A percentile compares a stretch with the other conserved stretches of the same genome.
phyloP scores from a whole-genome alignment of 2,329 filamentous ascomycete species.

The Aspergillus felis region DNA sequence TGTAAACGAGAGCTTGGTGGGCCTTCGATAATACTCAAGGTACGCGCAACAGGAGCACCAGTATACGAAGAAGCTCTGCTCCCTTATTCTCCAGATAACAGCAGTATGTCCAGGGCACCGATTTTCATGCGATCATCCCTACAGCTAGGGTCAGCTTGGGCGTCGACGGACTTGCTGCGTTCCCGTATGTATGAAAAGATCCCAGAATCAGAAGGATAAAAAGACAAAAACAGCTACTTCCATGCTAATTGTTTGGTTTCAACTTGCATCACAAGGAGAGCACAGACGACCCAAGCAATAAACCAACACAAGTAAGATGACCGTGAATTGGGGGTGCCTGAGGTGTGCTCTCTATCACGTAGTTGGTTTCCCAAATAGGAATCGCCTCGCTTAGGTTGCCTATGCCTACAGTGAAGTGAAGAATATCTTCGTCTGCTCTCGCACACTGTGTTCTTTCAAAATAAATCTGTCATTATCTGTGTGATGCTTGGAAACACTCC shows the following conservation, averaged over 20 bases:
- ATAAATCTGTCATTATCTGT: background rate
- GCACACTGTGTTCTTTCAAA: background rate
- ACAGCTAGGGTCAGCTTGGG: background rate
- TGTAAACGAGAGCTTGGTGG: background rate
- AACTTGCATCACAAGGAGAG: background rate
- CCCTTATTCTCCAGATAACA: background rate
- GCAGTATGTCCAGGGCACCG: background rate
- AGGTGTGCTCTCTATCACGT: slow-evolving; percentile 6
- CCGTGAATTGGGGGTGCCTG: background rate
- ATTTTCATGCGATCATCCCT: background rate
- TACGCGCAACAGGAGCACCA: background rate
- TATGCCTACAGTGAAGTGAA: slow-evolving; percentile 6
- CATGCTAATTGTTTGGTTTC: background rate
- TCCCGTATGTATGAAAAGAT: background rate
- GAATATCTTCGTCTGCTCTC: slow-evolving; percentile 5
- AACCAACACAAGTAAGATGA: background rate
- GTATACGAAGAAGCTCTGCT: background rate
- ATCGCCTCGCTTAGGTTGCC: slow-evolving; percentile 14
- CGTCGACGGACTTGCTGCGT: background rate
- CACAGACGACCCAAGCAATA: background rate
- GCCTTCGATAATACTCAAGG: background rate
- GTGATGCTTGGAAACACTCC: background rate
- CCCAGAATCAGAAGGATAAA: background rate
- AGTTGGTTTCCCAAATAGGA: slow-evolving; percentile 10
- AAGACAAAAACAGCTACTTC: background rate